Conservation (phyloP, 2,329 filamentous ascomycete species). For the Mycosphaerella sp. region DNA sequence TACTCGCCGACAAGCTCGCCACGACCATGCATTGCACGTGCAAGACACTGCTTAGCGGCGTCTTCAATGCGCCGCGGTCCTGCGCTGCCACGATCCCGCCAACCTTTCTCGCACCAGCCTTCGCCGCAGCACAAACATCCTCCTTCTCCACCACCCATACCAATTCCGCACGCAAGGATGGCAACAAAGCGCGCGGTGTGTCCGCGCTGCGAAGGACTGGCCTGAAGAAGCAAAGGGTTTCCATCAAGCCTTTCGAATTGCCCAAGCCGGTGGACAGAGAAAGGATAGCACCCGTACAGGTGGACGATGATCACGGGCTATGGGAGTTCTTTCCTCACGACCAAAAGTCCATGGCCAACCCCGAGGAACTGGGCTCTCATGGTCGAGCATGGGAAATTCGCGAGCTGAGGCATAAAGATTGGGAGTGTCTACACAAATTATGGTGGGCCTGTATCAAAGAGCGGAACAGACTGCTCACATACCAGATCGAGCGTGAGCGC, state of each 20-base stretch:
- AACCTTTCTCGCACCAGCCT: slow-evolving; percentile 33
- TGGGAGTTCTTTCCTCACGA: slow-evolving; percentile 84
- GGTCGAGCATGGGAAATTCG: slow-evolving; percentile 78
- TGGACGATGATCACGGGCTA: slow-evolving; percentile 73
- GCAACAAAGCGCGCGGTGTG: slow-evolving; percentile 72
- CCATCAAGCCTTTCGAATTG: slow-evolving; percentile 63
- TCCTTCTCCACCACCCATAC: slow-evolving; percentile 28
- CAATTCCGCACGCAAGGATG: slow-evolving; percentile 51
- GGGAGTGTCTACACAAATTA: slow-evolving; percentile 83
- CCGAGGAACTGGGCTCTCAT: slow-evolving; percentile 63
- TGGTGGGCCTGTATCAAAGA: slow-evolving; percentile 96
- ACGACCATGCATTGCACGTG: slow-evolving; percentile 22
- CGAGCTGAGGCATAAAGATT: slow-evolving; percentile 82
- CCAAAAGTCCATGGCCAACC: slow-evolving; percentile 62
- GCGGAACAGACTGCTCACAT: slow-evolving; percentile 80
- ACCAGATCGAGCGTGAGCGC: slow-evolving; percentile 60
- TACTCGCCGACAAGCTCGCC: not conserved
- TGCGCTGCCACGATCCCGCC: slow-evolving; percentile 26
- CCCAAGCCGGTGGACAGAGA: slow-evolving; percentile 63
- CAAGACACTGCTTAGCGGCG: slow-evolving; percentile 17
- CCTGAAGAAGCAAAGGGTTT: slow-evolving; percentile 47
- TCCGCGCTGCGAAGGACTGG: slow-evolving; percentile 75
- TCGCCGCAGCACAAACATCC: slow-evolving; percentile 22
- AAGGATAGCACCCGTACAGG: slow-evolving; percentile 50
- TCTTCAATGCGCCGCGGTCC: slow-evolving; percentile 12